phyloP scores from a whole-genome alignment of 371 early-diverging fungal genomes.

The Saksenaea oblongispora region DNA sequence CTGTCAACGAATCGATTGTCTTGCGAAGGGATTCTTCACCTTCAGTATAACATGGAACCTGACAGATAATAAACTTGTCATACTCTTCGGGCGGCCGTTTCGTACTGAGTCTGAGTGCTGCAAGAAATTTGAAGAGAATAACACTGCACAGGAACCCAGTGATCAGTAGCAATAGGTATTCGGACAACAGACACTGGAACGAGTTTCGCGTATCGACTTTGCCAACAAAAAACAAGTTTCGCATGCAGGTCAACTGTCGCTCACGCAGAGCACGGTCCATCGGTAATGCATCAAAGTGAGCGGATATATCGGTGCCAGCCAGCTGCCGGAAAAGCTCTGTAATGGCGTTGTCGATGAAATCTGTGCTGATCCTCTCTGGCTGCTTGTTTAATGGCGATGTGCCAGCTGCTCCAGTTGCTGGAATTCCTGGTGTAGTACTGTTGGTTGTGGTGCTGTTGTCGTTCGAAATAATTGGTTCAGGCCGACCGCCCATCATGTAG shows the following conservation, averaged over 20 bases:
- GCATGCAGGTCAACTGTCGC: slow-evolving; percentile 70
- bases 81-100: slow-evolving; percentile 55
- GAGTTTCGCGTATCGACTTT: slow-evolving; percentile 86
- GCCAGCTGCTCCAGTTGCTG: slow-evolving; percentile 50
- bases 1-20: slow-evolving; percentile 93
- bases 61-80: slow-evolving; percentile 90
- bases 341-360: slow-evolving; percentile 62
- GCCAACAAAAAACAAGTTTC: slow-evolving; percentile 85
- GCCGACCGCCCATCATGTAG: slow-evolving; percentile 43
- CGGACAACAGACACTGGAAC: slow-evolving; percentile 81
- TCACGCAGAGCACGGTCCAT: slow-evolving; percentile 33
- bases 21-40: slow-evolving; percentile 91
- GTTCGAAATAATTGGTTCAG: background rate
- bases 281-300: slow-evolving; percentile 58
- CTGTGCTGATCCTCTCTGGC: slow-evolving; percentile 27
- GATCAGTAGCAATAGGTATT: slow-evolving; percentile 80
- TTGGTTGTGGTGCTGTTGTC: background rate
- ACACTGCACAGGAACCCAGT: slow-evolving; percentile 83
- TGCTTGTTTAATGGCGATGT: slow-evolving; percentile 55
- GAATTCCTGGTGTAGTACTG: slow-evolving; percentile 31
- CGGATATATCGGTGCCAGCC: slow-evolving; percentile 69
- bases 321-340: slow-evolving; percentile 66
- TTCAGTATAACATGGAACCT: slow-evolving; percentile 98
- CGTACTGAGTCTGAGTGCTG: slow-evolving; percentile 81
- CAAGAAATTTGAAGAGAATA: slow-evolving; percentile 90